These are phyloP conservation scores for Beauveria sp. DNA, from an alignment of 2,329 filamentous ascomycete species.

Conservation along the genomic window DNA sequence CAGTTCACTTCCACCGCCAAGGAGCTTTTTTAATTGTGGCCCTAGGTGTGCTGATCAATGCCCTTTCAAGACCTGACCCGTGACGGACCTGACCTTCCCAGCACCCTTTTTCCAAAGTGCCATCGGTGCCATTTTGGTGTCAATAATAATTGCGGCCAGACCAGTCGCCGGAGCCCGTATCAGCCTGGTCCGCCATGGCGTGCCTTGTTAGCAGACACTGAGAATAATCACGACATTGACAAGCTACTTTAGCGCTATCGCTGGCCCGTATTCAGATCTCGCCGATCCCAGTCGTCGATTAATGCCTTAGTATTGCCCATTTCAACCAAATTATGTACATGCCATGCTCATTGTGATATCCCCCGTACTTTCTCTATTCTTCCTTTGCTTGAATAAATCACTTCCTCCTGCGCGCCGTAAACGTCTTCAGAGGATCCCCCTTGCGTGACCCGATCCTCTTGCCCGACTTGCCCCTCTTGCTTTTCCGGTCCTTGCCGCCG, in stretches of 20 bases:
- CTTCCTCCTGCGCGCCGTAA: constrained; percentile 57
- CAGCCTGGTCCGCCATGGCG: not conserved
- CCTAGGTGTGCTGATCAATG: not conserved
- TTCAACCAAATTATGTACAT: not conserved
- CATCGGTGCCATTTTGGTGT: not conserved
- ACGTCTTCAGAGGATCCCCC: constrained; percentile 80
- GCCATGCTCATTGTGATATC: not conserved
- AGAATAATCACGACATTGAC: not conserved
- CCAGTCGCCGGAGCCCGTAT: not conserved
- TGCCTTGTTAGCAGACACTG: not conserved
- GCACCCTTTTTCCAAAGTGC: not conserved
- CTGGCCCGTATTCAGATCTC: not conserved
- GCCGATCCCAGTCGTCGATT: not conserved
- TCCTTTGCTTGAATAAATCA: constrained; percentile 10
- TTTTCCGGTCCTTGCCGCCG: constrained; percentile 41
- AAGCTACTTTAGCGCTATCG: not conserved
- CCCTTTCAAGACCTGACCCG: not conserved
- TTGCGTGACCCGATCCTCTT: constrained; percentile 54
- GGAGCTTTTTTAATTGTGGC: not conserved
- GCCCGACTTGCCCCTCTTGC: constrained; percentile 34
- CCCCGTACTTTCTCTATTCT: not conserved
- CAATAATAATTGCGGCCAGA: not conserved
- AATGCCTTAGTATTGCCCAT: not conserved
- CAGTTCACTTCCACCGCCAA: not conserved
- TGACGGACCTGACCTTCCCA: not conserved